phyloP scores from a whole-genome alignment of 192 early-diverging fungal genomes.

The Diversispora eburnea region DNA sequence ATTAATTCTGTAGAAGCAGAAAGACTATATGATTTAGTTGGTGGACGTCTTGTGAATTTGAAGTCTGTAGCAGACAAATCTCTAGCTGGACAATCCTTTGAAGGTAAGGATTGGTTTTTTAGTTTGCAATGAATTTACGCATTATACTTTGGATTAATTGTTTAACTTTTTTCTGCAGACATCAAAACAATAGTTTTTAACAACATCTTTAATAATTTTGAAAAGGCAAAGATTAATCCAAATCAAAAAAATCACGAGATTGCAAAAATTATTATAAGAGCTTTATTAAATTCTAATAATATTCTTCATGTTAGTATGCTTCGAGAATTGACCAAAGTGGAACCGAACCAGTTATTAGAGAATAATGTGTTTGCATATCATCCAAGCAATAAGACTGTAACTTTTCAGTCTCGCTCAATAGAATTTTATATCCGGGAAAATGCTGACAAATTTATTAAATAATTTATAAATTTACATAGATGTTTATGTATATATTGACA shows the following conservation, averaged over 20 bases:
- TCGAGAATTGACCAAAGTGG: neutral
- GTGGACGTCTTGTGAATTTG: too few species aligned
- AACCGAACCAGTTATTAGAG: neutral
- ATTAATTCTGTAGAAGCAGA: too few species aligned
- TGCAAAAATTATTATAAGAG: neutral
- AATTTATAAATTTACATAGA: too few species aligned
- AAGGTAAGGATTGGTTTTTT: neutral
- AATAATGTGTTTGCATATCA: neutral
- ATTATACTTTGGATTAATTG: neutral
- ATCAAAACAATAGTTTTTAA: neutral
- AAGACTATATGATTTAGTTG: too few species aligned
- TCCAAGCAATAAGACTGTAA: too few species aligned
- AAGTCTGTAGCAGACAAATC: too few species aligned
- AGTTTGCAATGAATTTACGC: neutral
- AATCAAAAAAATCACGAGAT: neutral
- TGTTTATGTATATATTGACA: too few species aligned
- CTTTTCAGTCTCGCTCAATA: too few species aligned
- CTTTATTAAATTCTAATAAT: neutral
- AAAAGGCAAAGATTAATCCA: neutral
- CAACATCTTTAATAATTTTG: neutral
- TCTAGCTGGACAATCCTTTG: too few species aligned
- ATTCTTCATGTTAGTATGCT: neutral
- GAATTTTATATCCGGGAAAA: too few species aligned
- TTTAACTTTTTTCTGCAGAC: neutral
- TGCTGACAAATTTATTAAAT: too few species aligned